Evolutionary conservation across 345 rosid species (phyloP), one percentile per base, ranked within the genome.

Genomic region (Nasturtium officinale): DNA sequence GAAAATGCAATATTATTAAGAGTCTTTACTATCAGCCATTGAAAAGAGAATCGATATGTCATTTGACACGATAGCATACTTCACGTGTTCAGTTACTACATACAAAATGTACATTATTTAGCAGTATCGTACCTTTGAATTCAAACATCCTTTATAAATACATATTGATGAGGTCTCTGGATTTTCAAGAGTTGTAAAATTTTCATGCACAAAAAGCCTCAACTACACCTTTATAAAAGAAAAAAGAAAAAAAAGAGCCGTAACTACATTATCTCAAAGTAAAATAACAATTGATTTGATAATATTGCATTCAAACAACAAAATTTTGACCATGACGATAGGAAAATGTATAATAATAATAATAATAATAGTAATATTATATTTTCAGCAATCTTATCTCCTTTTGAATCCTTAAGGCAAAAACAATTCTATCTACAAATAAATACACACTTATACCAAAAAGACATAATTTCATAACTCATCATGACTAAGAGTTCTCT

Each of bases 61-160:
- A 71, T 12, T 37, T 37, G 54, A 42, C 21, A 59, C 42, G 57
- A 50, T 13, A 28, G 17, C 32, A 33, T 59, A 71, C 2, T n/a
- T 46, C 6, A 23, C 58, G 6, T 18, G 6, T 57, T 58, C 18
- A 46, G 20, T 69, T 67, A 69, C 55, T 30, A 46, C 9, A 69
- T 9, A 57, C 23, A 48, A 59, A 45, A 43, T 3, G 1, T n/a
- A n/a, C n/a, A n/a, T n/a, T 30, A 67, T 51, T 35, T 5, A 67
- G 52, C 35, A 52, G 35, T 60, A 33, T 48, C 1, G 12, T 50
- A 37, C 12, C 40, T 61, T 71, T 61, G 68, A 71, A 53, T 61
- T 50, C 68, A 71, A 57, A 69, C 16, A 30, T 43, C 15, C 3
- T 42, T 11, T 12, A 8, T 46, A 3, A 29, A 17, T 4, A n/a